Evolutionary conservation across 1,139 yeast genomes (phyloP), one percentile per base, ranked within the genome.

Genomic region (Saccharomyces pastorianus): DNA sequence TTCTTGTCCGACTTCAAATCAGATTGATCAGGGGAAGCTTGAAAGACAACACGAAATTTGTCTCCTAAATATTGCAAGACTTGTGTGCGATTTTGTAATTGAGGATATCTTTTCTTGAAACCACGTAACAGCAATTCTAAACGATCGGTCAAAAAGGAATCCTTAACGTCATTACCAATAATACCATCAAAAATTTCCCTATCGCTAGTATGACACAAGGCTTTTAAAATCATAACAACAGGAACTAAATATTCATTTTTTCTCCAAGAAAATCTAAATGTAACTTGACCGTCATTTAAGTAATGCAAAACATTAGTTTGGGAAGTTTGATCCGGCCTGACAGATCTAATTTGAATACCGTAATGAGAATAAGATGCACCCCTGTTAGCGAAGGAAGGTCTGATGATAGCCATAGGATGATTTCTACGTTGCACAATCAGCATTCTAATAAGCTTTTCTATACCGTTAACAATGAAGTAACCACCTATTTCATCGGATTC

Each of bases 401-500:
- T 89, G 58, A 90, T 85, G 64, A 93, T 83, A 8, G 98, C 98
- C 96, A 93, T 89, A 23, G 98, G 96, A 69, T 90, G 98, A 71
- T 95, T 93, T 72, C 99, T 81, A 73, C 98, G 85, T 74, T 93
- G 99, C 23, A 93, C 97, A 76, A 93, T 90, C 71, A 95, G 82
- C 98, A 93, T 89, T 75, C 99, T 88, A 65, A 93, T 83, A 65
- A 93, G 78, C 73, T 93, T 95, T 72, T 93, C 99, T 64, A 91
- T 90, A 76, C 99, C 99, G 69, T 93, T 93, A 56, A 93, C 93
- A 62, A 93, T 82, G 70, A 95, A 93, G 71, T 93, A 93, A 38
- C 99, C 99, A 59, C 99, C 99, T 58, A 90, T 75, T 71, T 93
- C 99, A 70, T 95, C 99, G 47, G 90, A 80, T 71, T 95, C 99